Percentiles rank a stretch among this genome's conserved stretches.
Conservation (phyloP, 306 rosid genomes). For the Amphicarpaea edgeworthii region DNA sequence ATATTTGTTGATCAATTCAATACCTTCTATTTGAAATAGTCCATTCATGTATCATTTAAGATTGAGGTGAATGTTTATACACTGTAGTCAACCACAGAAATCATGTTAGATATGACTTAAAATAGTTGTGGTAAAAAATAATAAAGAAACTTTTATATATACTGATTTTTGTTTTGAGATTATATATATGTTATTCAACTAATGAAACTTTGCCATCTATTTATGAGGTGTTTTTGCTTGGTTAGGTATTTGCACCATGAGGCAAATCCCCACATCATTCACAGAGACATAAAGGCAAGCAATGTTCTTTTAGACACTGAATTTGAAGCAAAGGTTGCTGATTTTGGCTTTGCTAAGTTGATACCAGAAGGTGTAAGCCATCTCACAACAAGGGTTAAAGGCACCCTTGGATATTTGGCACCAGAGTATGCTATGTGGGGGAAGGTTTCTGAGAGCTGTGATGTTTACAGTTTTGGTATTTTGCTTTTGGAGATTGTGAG, state of each 20-base stretch:
- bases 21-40: background rate
- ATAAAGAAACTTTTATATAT: too few species aligned
- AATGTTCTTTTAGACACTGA: constrained; percentile 78
- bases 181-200: background rate
- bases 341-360: constrained; percentile 92
- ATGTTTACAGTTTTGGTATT: constrained; percentile 91
- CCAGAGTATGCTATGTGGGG: constrained; percentile 99
- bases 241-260: constrained; percentile 83
- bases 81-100: background rate
- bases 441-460: constrained; percentile 83
- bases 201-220: background rate
- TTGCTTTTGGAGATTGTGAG: constrained; percentile 75
- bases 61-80: background rate
- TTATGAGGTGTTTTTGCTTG: constrained; percentile 7
- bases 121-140: background rate
- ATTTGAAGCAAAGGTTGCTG: constrained; percentile 86
- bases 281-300: constrained; percentile 91
- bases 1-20: background rate
- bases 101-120: background rate
- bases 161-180: background rate
- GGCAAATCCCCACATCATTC: constrained; percentile 83
- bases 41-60: background rate
- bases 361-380: constrained; percentile 87
- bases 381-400: constrained; percentile 86
- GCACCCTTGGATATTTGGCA: constrained; percentile 90